Evolutionary conservation across 768 basidiomycete species (phyloP), one percentile per base, ranked within the genome.

Genomic region (Pisolithus albus): DNA sequence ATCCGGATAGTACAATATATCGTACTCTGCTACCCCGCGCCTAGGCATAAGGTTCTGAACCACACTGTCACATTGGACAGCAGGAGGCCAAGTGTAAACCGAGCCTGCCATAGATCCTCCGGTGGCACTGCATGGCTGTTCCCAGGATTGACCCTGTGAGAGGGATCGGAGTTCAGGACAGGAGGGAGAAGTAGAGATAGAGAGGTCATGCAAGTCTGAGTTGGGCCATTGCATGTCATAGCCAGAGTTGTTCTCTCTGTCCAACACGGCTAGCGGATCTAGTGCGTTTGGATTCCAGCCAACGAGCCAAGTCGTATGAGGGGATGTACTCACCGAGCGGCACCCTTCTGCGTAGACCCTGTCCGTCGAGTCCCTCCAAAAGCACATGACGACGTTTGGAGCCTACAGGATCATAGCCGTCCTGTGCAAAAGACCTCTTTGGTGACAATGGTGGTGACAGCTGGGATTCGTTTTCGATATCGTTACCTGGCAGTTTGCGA

Each of bases 251-350:
- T 67, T 69, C 47, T 53, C 54, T 28, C 56, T 18, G 46, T 51
- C 51, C n/a, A 58, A 63, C 9, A 39, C 16, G 21, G 67, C 64
- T 41, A 68, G 42, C 24, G 61, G 57, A 63, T 67, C 67, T 68
- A 40, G 54, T 41, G 40, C 18, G 26, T 21, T 36, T 37, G 51
- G 53, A 16, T 41, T 57, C 34, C 36, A 52, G 52, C 41, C 40
- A 30, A 32, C 5, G 9, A 44, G 39, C 24, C 7, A 45, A 38
- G 24, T 16, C 52, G 47, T 43, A 9, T 11, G 15, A 24, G 46
- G 28, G 40, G 44, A 16, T 5, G 45, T 32, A 62, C 66, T 65
- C 55, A 67, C 66, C 54, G 28, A 67, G 50, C 9, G 67, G 60
- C 1, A 47, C 41, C 15, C 67, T 58, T 54, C 18, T 59, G 19